These are phyloP conservation scores for Triticum monococcum DNA, from an alignment of 176 grass and related monocot genomes.

Conservation along the genomic window DNA sequence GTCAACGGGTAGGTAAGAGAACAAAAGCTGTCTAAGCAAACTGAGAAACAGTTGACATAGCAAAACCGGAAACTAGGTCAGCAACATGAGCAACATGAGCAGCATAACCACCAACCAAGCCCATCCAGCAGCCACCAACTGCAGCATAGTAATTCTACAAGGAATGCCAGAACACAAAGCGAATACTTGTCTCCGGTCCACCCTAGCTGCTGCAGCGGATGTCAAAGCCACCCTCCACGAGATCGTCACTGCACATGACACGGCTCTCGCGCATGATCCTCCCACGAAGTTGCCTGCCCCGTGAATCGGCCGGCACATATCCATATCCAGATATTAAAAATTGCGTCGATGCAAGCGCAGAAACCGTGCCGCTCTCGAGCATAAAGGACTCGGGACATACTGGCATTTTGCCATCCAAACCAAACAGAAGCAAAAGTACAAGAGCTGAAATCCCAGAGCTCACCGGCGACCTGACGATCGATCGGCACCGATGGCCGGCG, in stretches of 20 bases:
- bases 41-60: too few relatives aligned
- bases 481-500: not conserved
- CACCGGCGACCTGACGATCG: not conserved
- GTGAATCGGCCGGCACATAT: not conserved
- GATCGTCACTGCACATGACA: not conserved
- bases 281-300: not conserved
- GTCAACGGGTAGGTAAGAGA: not conserved
- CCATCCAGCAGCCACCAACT: too few relatives aligned
- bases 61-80: too few relatives aligned
- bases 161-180: too few relatives aligned
- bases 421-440: too few relatives aligned
- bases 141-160: too few relatives aligned
- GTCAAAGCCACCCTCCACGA: not conserved
- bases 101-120: too few relatives aligned
- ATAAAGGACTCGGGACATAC: not conserved
- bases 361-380: not conserved
- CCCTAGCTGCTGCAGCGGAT: not conserved
- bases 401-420: not conserved
- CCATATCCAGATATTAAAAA: not conserved
- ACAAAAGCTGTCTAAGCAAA: not conserved
- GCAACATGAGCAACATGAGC: too few relatives aligned
- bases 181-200: too few relatives aligned
- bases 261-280: not conserved
- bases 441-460: too few relatives aligned
- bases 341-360: not conserved